Conservation (phyloP, 352 stramenopile genomes). For the Detonula confervacea region DNA sequence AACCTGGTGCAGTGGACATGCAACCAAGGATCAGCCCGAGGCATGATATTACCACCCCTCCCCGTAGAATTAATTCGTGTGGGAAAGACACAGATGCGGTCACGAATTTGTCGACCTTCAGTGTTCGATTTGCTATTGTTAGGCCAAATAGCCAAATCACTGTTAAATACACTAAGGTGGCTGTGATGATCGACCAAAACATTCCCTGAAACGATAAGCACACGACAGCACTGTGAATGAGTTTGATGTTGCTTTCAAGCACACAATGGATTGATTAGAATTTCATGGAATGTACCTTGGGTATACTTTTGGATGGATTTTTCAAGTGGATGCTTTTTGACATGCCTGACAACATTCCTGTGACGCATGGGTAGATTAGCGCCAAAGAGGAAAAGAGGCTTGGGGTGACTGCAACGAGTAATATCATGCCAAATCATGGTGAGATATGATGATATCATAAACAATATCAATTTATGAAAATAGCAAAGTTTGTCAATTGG, state of each 20-base stretch:
- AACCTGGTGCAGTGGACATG: slow-evolving; percentile 77
- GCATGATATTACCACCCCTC: slow-evolving; percentile 80
- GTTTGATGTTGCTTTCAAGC: no score
- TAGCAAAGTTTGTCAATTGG: no score
- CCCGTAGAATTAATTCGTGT: slow-evolving; percentile 73
- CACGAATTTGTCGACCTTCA: slow-evolving; percentile 85
- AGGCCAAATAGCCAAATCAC: slow-evolving; percentile 80
- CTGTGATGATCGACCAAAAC: slow-evolving; percentile 76
- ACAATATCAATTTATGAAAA: no score
- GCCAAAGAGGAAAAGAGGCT: slow-evolving; percentile 82
- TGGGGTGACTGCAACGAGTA: slow-evolving; percentile 40
- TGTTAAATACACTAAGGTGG: slow-evolving; percentile 79
- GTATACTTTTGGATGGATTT: slow-evolving; percentile 78
- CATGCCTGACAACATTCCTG: slow-evolving; percentile 86
- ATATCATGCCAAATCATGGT: no score
- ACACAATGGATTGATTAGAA: no score
- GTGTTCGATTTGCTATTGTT: slow-evolving; percentile 73
- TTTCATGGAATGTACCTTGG: no score
- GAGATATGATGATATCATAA: no score
- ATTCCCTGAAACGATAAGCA: no score
- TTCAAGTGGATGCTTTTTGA: slow-evolving; percentile 78
- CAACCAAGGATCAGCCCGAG: slow-evolving; percentile 81
- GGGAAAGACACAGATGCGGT: slow-evolving; percentile 82
- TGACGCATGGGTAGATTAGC: slow-evolving; percentile 87
- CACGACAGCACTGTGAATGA: no score